phyloP scores from a whole-genome alignment of 129 eudicot species.

The Ambrosia artemisiifolia region DNA sequence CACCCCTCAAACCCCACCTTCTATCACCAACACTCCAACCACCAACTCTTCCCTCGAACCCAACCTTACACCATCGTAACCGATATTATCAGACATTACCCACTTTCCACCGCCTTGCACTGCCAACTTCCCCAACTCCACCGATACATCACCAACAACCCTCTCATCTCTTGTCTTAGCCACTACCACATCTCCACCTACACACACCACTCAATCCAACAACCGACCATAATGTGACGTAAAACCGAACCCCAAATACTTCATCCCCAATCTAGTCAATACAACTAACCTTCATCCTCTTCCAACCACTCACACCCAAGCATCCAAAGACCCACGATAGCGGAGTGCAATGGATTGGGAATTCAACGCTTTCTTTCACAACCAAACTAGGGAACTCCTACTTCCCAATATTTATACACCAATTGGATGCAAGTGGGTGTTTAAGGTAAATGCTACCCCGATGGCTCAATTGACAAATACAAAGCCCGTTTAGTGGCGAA shows the following conservation, averaged over 20 bases:
- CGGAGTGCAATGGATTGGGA: too few species aligned
- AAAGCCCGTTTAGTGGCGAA: too few species aligned
- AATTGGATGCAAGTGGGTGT: slow-evolving; percentile 1
- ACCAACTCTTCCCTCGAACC: too few species aligned
- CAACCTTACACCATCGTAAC: too few species aligned
- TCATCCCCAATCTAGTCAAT: background rate
- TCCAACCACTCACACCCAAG: background rate
- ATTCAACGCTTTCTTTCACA: background rate
- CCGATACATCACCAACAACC: background rate
- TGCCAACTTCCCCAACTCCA: background rate
- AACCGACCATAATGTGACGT: background rate
- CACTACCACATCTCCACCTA: background rate
- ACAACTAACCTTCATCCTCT: background rate
- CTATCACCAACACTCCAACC: background rate
- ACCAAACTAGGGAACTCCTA: background rate
- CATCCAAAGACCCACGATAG: too few species aligned
- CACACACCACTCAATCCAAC: background rate
- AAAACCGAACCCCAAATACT: background rate
- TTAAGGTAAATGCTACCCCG: too few species aligned
- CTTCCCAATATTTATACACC: background rate
- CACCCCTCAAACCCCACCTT: background rate
- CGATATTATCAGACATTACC: background rate
- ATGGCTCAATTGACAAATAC: too few species aligned
- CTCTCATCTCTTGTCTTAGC: background rate
- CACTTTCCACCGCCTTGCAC: background rate